These are phyloP conservation scores for Fusarium sp. DNA, from an alignment of 2,329 filamentous ascomycete species.

Conservation along the genomic window DNA sequence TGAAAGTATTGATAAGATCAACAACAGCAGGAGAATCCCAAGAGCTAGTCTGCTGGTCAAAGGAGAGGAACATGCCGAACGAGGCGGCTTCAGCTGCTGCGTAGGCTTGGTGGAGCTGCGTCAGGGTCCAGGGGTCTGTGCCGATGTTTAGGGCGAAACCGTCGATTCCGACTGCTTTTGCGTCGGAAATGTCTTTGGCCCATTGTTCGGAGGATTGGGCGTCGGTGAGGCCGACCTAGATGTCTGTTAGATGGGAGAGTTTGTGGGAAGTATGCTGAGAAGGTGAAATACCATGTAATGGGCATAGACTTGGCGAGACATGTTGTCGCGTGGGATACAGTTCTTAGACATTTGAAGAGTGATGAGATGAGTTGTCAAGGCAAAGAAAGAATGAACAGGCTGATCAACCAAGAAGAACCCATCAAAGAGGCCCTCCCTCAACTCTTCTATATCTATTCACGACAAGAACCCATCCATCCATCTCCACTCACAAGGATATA, in stretches of 20 bases:
- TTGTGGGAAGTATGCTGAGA: too few relatives aligned
- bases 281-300: slow-evolving; percentile 47
- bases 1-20: slow-evolving; percentile 41
- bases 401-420: not conserved
- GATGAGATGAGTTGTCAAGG: not conserved
- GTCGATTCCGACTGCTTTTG: slow-evolving; percentile 51
- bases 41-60: slow-evolving; percentile 49
- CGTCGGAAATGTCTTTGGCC: slow-evolving; percentile 47
- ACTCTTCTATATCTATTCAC: not conserved
- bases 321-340: slow-evolving; percentile 5
- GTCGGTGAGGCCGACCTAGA: slow-evolving; percentile 45
- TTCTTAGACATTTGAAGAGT: not conserved
- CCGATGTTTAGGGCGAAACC: slow-evolving; percentile 56
- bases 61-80: slow-evolving; percentile 54
- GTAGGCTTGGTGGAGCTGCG: slow-evolving; percentile 46
- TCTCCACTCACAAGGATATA: not conserved
- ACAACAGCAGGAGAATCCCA: slow-evolving; percentile 44
- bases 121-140: slow-evolving; percentile 45
- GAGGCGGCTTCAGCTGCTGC: slow-evolving; percentile 35
- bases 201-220: slow-evolving; percentile 45
- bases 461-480: too few relatives aligned
- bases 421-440: not conserved
- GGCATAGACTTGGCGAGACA: slow-evolving; percentile 43
- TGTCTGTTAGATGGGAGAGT: not conserved
- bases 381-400: not conserved